Conservation (phyloP, 1,284 basidiomycete genomes). For the Calocybe gambosa region DNA sequence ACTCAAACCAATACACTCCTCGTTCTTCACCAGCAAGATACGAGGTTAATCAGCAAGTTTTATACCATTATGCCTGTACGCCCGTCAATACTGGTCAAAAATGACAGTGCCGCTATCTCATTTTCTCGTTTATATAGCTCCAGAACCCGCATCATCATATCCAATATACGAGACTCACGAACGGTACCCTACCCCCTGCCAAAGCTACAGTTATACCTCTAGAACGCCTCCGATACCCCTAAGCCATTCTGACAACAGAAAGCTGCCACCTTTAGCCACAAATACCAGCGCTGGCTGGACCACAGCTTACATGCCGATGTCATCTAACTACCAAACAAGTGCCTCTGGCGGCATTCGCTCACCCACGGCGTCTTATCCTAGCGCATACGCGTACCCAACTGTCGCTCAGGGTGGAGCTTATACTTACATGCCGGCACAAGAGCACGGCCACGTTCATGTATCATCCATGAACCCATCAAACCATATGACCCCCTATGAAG, state of each 20-base stretch:
- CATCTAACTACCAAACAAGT: slow-evolving; percentile 24
- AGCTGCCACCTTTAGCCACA: slow-evolving; percentile 33
- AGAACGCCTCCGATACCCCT: slow-evolving; percentile 41
- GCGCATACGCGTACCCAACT: slow-evolving; percentile 35
- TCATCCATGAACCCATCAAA: slow-evolving; percentile 25
- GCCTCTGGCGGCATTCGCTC: slow-evolving; percentile 43
- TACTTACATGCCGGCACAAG: slow-evolving; percentile 30
- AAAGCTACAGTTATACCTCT: slow-evolving; percentile 44
- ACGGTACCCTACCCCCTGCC: slow-evolving; percentile 40
- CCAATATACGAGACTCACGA: slow-evolving; percentile 51
- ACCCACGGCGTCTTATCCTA: slow-evolving; percentile 49
- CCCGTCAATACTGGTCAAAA: slow-evolving; percentile 16
- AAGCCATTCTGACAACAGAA: slow-evolving; percentile 28
- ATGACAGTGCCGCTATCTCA: slow-evolving; percentile 24
- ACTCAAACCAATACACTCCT: slow-evolving; percentile 52
- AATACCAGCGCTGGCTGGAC: slow-evolving; percentile 37
- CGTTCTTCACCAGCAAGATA: slow-evolving; percentile 53
- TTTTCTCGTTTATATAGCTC: slow-evolving; percentile 29
- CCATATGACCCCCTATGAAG: slow-evolving; percentile 25
- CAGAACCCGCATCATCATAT: slow-evolving; percentile 38
- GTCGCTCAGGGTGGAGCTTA: slow-evolving; percentile 28
- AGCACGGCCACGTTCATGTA: slow-evolving; percentile 23
- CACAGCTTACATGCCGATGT: slow-evolving; percentile 31
- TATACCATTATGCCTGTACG: slow-evolving; percentile 50
- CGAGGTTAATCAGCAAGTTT: slow-evolving; percentile 44